Conservation (phyloP, 2,329 filamentous ascomycete genomes). For the Colletotrichum agaves region DNA sequence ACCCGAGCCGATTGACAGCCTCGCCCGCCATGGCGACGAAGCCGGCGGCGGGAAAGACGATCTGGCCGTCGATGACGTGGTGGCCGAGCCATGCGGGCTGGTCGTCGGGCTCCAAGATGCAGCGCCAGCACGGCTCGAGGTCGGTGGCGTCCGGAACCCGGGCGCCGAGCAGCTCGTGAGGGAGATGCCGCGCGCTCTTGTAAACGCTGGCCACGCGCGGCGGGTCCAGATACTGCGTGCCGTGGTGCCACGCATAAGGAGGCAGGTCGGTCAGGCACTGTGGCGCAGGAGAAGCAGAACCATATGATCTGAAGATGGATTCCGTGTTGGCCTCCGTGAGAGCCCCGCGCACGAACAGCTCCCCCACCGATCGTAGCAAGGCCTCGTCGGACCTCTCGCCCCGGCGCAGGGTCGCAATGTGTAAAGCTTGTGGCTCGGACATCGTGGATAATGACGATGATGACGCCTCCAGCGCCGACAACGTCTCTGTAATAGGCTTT, state of each 20-base stretch:
- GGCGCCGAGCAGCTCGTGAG: not conserved
- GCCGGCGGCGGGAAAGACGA: slow-evolving; percentile 3
- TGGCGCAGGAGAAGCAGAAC: not conserved
- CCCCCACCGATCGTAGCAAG: slow-evolving; percentile 17
- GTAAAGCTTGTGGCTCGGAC: not conserved
- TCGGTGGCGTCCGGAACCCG: slow-evolving; percentile 11
- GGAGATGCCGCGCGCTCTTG: not conserved
- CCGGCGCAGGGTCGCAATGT: slow-evolving; percentile 21
- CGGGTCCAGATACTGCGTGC: not conserved
- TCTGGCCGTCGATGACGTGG: not conserved
- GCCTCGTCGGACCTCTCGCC: not conserved
- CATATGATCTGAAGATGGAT: not conserved
- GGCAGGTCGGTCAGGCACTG: slow-evolving; percentile 5
- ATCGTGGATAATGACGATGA: not conserved
- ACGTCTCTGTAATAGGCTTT: slow-evolving; percentile 36
- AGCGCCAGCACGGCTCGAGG: not conserved
- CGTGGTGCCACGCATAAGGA: slow-evolving; percentile 15
- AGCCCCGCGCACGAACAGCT: slow-evolving; percentile 19
- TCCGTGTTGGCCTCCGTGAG: not conserved
- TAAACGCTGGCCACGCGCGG: not conserved
- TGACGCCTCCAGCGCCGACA: not conserved
- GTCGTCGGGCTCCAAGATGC: not conserved
- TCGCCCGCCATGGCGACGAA: not conserved
- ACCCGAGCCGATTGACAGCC: not conserved
- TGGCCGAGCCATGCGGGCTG: slow-evolving; percentile 4